Percentiles rank a stretch among this genome's conserved stretches.
These are phyloP conservation scores for Phaseolus lunatus DNA, from an alignment of 306 rosid genomes.

Conservation along the genomic window DNA sequence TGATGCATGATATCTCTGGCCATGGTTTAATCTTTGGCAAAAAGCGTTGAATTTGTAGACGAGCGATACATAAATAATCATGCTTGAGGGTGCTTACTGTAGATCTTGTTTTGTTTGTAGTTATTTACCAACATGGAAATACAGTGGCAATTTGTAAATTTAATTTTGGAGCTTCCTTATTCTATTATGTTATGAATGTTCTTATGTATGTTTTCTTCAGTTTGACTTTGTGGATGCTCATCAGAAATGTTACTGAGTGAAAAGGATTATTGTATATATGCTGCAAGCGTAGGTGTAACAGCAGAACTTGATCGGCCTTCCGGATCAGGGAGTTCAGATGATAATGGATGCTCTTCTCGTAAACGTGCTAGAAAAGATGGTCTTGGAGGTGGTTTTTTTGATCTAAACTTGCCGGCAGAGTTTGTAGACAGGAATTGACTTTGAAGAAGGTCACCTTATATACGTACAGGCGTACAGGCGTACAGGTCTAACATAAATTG, in stretches of 20 bases:
- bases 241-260: slow-evolving; percentile 56
- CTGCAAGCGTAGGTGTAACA: slow-evolving; percentile 69
- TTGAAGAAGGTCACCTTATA: slow-evolving; percentile 54
- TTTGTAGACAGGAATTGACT: slow-evolving; percentile 78
- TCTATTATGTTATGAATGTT: slow-evolving; percentile 41
- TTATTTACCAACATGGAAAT: slow-evolving; percentile 8
- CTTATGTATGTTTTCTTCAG: slow-evolving; percentile 47
- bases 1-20: slow-evolving; percentile 21
- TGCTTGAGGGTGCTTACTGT: neutral
- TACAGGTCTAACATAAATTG: slow-evolving; percentile 73
- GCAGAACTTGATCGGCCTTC: slow-evolving; percentile 66
- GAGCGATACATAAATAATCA: neutral
- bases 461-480: slow-evolving; percentile 58
- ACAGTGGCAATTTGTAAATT: slow-evolving; percentile 22
- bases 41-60: slow-evolving; percentile 1
- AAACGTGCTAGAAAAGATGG: slow-evolving; percentile 85
- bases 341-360: slow-evolving; percentile 63
- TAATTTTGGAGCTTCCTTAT: slow-evolving; percentile 23
- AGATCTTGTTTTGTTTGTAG: slow-evolving; percentile 15
- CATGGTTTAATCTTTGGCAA: slow-evolving; percentile 14
- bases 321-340: slow-evolving; percentile 80
- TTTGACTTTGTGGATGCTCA: slow-evolving; percentile 52
- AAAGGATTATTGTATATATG: slow-evolving; percentile 55
- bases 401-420: slow-evolving; percentile 95
- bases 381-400: slow-evolving; percentile 72